Percentiles rank a stretch among this genome's conserved stretches.
These are phyloP conservation scores for Tulasnella sp. DNA, from an alignment of 768 basidiomycete genomes.

Conservation along the genomic window DNA sequence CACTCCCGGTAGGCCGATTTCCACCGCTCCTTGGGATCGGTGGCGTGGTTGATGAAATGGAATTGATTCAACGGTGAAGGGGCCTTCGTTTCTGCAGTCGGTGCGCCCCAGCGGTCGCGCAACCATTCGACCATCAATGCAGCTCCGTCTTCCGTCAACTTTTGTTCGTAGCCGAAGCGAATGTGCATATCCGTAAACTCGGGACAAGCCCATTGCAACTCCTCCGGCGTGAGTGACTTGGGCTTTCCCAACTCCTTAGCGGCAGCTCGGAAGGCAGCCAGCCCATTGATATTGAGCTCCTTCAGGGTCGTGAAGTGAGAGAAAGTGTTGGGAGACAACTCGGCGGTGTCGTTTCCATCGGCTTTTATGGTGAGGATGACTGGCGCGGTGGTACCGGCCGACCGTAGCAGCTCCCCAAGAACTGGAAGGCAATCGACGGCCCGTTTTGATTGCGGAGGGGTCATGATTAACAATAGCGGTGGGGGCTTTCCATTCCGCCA, in stretches of 20 bases:
- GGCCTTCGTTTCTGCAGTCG: background rate
- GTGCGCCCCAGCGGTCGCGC: background rate
- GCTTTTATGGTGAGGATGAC: background rate
- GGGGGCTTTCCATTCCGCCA: background rate
- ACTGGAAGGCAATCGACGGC: background rate
- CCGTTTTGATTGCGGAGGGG: background rate
- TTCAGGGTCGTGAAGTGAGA: background rate
- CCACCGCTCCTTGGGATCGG: background rate
- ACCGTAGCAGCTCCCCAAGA: background rate
- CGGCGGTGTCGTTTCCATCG: background rate
- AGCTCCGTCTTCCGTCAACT: background rate
- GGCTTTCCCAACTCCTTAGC: background rate
- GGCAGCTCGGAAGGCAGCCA: background rate
- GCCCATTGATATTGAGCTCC: background rate
- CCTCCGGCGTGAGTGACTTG: background rate
- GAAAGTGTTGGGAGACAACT: background rate
- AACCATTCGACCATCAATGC: background rate
- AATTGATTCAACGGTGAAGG: background rate
- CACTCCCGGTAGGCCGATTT: background rate
- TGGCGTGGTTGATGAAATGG: background rate
- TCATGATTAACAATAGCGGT: background rate
- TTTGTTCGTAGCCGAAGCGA: background rate
- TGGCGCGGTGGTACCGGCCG: background rate
- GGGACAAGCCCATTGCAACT: background rate
- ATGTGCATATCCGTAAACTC: background rate